Base-by-base conservation (phyloP, 805 yeast genomes). In the Pichia kluyveri region DNA sequence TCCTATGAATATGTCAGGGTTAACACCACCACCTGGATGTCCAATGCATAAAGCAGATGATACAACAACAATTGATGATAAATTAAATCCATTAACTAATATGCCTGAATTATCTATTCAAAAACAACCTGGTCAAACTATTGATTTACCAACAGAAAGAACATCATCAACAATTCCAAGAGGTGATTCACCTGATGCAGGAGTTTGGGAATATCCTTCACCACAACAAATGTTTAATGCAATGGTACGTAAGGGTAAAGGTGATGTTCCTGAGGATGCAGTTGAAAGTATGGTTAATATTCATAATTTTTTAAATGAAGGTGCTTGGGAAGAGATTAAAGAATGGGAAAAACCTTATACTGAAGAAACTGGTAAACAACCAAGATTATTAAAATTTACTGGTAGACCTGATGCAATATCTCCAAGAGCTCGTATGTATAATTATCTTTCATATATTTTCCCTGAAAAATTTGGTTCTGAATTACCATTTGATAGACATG, bases 141-240 rank as follows among this genome's bases (percentile, higher is more conserved):
- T 86, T 38, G 80, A 77, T 36, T 70, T 93, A 32, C 89, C 97
- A 10, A 86, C 93, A 0, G 86, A 84, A 40, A 79, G 96, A 56
- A 84, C 95, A 1, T 65, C 82, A 38, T 87, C 96, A 15, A 69
- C 87, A 1, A 93, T 93, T 46, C 99, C 99, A 19, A 76, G 87
- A 53, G 98, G 98, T 30, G 77, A 71, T 30, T 61, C 62, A 14
- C 71, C 69, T 2, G 72, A 69, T 10, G 80, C 79, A 51, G 95
- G 95, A 2, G 79, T 82, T 43, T 93, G 99, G 99, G 99, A 93
- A 67, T 93, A 93, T 62, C 99, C 99, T 2, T 87, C 96, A 2
- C 99, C 99, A 1, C 99, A 93, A 67, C 99, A 93, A 64, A 93
- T 93, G 99, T 81, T 89, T 55, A 90, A 91, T 60, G 99, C 99